phyloP scores from a whole-genome alignment of 495 filamentous ascomycete species.

The Talaromyces ruber region DNA sequence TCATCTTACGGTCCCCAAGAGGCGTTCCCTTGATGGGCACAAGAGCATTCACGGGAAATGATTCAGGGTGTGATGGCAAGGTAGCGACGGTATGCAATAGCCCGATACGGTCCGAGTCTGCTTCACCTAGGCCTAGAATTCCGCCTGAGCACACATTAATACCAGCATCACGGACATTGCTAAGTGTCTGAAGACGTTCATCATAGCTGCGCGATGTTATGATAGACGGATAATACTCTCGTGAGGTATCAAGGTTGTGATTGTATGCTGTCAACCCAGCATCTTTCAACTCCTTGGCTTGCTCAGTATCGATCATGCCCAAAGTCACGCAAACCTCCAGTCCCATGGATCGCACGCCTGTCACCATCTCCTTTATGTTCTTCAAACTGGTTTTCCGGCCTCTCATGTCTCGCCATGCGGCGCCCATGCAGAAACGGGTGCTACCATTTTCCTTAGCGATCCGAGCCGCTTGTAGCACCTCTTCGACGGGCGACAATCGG shows the following conservation, averaged over 20 bases:
- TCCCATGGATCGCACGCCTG: conserved; percentile 64
- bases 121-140: conserved; percentile 74
- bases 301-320: conserved; percentile 73
- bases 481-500: conserved; percentile 66
- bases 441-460: conserved; percentile 71
- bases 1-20: conserved; percentile 58
- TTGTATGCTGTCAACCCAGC: conserved; percentile 84
- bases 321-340: conserved; percentile 87
- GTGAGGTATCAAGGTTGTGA: conserved; percentile 82
- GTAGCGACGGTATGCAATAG: conserved; percentile 70
- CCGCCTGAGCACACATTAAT: conserved; percentile 82
- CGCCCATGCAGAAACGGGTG: conserved; percentile 88
- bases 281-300: conserved; percentile 70
- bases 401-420: conserved; percentile 86
- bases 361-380: conserved; percentile 75
- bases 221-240: conserved; percentile 73
- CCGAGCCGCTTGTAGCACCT: conserved; percentile 64
- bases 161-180: conserved; percentile 68
- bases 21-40: conserved; percentile 83
- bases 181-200: conserved; percentile 66
- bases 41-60: conserved; percentile 76
- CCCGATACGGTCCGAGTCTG: conserved; percentile 63
- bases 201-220: conserved; percentile 80
- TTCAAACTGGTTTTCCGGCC: conserved; percentile 70
- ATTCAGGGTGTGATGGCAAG: conserved; percentile 70